These are phyloP conservation scores for Malassezia slooffiae DNA, from an alignment of 1,284 basidiomycete genomes.

Conservation along the genomic window DNA sequence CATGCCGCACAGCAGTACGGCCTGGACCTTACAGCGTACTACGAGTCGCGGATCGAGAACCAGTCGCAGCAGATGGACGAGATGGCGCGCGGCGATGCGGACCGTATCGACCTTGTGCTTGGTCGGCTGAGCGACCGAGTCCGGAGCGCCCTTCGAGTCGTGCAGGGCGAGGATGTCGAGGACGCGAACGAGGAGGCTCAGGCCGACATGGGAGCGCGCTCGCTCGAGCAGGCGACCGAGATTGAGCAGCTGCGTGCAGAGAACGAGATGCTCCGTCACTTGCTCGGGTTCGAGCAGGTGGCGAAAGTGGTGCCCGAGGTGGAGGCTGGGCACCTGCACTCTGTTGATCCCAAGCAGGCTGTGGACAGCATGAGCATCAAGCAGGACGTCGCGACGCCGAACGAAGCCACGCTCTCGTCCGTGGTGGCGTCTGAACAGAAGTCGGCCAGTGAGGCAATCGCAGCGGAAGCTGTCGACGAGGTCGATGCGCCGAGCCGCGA, in stretches of 20 bases:
- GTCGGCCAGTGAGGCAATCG: too few relatives aligned
- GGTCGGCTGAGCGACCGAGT: constrained; percentile 29
- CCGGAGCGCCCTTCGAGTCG: constrained; percentile 16
- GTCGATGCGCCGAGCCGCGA: constrained; percentile 3
- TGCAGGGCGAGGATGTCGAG: constrained; percentile 36
- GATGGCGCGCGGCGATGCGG: not conserved
- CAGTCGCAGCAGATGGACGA: constrained; percentile 9
- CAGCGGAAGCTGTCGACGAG: too few relatives aligned
- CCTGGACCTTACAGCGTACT: constrained; percentile 74
- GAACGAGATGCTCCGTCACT: constrained; percentile 35
- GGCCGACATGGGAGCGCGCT: too few relatives aligned
- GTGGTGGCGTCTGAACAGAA: too few relatives aligned
- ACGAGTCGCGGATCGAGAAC: constrained; percentile 52
- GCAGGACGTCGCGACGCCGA: not conserved
- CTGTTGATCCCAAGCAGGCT: too few relatives aligned
- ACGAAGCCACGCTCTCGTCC: too few relatives aligned
- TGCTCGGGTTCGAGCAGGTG: too few relatives aligned
- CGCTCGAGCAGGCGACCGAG: constrained; percentile 33
- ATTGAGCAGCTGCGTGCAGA: constrained; percentile 35
- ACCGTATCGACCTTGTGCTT: constrained; percentile 6
- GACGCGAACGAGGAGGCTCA: constrained; percentile 23
- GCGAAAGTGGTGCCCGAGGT: too few relatives aligned
- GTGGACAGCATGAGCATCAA: not conserved
- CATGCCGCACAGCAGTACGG: constrained; percentile 85
- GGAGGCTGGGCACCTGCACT: too few relatives aligned